Evolutionary conservation across 2,329 filamentous ascomycete genomes (phyloP), one percentile per base, ranked within the genome.

Genomic region (Clonostachys sp.): DNA sequence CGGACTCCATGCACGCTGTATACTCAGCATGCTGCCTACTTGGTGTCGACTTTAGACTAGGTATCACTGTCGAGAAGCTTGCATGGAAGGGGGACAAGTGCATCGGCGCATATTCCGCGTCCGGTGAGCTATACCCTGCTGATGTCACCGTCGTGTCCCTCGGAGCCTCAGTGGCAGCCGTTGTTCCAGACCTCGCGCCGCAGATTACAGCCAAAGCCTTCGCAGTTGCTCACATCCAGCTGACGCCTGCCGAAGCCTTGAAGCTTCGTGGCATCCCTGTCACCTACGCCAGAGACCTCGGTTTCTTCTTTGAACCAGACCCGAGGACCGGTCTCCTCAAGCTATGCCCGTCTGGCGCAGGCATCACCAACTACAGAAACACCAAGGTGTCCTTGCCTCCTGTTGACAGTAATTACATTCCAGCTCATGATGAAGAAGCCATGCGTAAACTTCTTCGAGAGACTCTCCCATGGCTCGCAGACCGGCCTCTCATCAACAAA

Each of bases 281-380:
- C 1, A 81, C 76, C 1, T 81, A 83, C 45, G 75, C 76, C 2
- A 73, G 81, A 3, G 81, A 85, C 50, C 63, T 84, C 0, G 81
- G 81, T 0, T 85, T 85, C 66, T 80, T 83, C 62, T 85, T 85
- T 14, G 82, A 85, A 59, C 81, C 82, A 0, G 81, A 85, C 52
- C 74, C 71, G 0, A 68, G 71, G 50, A 83, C 80, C 0, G 72
- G 73, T 18, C 59, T 83, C 5, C 62, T 85, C 41, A 85, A 86
- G 62, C 56, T 86, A 10, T 84, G 80, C 53, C 78, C 79, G 0
- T 71, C 77, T 58, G 79, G 79, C 3, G 77, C 73, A 1, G 82
- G 80, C 0, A 81, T 81, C 53, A 74, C 74, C 12, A 74, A 80
- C 49, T 65, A 57, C 6, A 45, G 56, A 16, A 45, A 53, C 2